Evolutionary conservation across 192 early-diverging fungal species (phyloP), one percentile per base, ranked within the genome.

Genomic region (Entomortierella chlamydospora): DNA sequence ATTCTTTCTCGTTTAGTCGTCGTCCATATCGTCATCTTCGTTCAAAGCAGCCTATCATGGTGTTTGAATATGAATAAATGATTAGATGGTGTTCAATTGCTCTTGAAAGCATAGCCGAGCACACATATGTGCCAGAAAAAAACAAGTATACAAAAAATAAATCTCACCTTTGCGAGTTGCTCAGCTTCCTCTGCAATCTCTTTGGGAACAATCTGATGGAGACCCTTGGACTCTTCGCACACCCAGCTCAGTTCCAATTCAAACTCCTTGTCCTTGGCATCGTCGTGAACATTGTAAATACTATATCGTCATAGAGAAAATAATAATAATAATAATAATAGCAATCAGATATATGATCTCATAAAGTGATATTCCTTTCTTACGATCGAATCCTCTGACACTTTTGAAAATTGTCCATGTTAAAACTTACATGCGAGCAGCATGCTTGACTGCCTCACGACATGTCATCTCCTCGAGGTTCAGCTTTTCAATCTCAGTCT

Each of bases 401-500:
- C n/a, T n/a, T n/a, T n/a, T n/a, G n/a, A n/a, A n/a, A n/a, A n/a
- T n/a, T n/a, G n/a, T n/a, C n/a, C n/a, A n/a, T 41, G 13, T 41
- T 41, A 13, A 12, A 9, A 83, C 85, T 82, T 85, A 95, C 93
- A 98, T 98, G 81, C 94, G 87, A 3, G 97, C 95, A 34, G 95
- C 96, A 57, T 97, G 92, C 86, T 94, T 97, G 47, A 96, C 93
- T 20, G 96, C 97, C 62, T 98, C 93, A 30, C 90, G 90, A 64
- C 85, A 84, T 18, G 90, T 89, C 83, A 99, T 81, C 49, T 94
- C 88, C 20, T 86, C 84, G 37, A 98, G 83, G 59, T 98, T 94
- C 42, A 99, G 86, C 83, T 98, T 99, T 68, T 99, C 98, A 68
- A 99, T 91, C 82, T 98, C 98, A n/a, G 98, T 97, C 85, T 97